phyloP scores from a whole-genome alignment of 177 flowering plant genomes.

The Vitis hybrid region DNA sequence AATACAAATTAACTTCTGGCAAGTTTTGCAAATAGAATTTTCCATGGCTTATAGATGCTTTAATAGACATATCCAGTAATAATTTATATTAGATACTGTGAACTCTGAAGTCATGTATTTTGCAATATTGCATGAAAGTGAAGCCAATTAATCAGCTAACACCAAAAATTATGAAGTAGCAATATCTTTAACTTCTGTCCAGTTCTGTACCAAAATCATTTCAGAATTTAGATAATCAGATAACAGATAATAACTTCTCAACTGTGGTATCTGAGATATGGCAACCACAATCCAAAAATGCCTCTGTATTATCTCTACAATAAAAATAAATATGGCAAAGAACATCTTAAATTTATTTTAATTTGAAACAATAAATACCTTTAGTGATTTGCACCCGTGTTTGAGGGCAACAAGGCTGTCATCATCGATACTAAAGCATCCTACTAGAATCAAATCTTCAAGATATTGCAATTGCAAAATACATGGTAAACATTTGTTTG shows the following conservation, averaged over 20 bases:
- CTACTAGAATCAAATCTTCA: constrained; percentile 70
- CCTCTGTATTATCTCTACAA: not conserved
- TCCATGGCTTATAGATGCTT: too few relatives aligned
- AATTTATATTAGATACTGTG: too few relatives aligned
- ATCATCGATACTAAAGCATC: constrained; percentile 77
- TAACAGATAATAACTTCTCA: too few relatives aligned
- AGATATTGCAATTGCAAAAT: constrained; percentile 59
- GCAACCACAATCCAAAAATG: not conserved
- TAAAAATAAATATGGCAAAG: not conserved
- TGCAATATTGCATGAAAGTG: too few relatives aligned
- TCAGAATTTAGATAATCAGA: too few relatives aligned
- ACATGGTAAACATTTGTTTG: constrained; percentile 60
- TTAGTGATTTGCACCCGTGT: constrained; percentile 60
- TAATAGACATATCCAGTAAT: too few relatives aligned
- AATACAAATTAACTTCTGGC: not conserved
- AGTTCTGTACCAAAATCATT: too few relatives aligned
- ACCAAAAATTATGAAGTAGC: too few relatives aligned
- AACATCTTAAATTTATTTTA: not conserved
- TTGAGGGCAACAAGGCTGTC: constrained; percentile 53
- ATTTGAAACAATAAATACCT: constrained; percentile 40
- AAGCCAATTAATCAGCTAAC: too few relatives aligned
- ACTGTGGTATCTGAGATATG: too few relatives aligned
- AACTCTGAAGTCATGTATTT: too few relatives aligned
- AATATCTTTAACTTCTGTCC: too few relatives aligned
- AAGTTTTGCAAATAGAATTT: not conserved